Percentiles rank a stretch among this genome's conserved stretches.
Conservation (phyloP, 2,329 filamentous ascomycete genomes). For the Calonectria multiphialidica region DNA sequence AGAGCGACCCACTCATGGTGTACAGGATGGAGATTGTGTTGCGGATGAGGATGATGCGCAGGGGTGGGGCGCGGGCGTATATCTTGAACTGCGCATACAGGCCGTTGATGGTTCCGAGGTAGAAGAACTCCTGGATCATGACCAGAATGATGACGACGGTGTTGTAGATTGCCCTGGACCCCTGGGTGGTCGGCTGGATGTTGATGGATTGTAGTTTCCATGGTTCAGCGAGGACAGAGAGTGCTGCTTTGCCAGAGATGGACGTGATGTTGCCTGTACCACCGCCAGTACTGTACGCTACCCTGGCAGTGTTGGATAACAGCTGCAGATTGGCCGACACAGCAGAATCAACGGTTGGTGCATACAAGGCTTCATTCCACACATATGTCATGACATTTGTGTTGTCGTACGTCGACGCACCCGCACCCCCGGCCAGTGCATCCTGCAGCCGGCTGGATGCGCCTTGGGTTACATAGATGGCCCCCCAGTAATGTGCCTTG, state of each 20-base stretch:
- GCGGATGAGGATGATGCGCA: constrained; percentile 31
- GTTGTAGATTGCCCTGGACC: constrained; percentile 41
- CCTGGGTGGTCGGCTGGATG: constrained; percentile 36
- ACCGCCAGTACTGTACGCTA: constrained; percentile 28
- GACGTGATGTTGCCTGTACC: constrained; percentile 30
- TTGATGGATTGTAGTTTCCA: constrained; percentile 37
- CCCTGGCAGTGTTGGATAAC: constrained; percentile 26
- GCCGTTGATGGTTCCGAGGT: constrained; percentile 37
- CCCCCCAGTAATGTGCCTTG: constrained; percentile 33
- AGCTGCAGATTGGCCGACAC: constrained; percentile 27
- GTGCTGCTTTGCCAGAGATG: constrained; percentile 24
- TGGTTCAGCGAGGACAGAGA: constrained; percentile 35
- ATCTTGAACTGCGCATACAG: constrained; percentile 38
- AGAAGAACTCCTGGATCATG: constrained; percentile 42
- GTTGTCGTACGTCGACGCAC: constrained; percentile 24
- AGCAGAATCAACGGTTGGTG: constrained; percentile 24
- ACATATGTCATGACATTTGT: constrained; percentile 32
- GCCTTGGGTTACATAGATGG: constrained; percentile 27
- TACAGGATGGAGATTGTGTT: constrained; percentile 28
- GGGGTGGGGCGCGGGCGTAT: constrained; percentile 21
- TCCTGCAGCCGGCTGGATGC: constrained; percentile 26
- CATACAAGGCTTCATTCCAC: constrained; percentile 37
- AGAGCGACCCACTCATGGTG: constrained; percentile 31
- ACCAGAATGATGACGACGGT: constrained; percentile 39
- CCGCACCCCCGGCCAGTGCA: constrained; percentile 20